Base-by-base conservation (phyloP, 129 eudicot species). In the Lactuca sativa region DNA sequence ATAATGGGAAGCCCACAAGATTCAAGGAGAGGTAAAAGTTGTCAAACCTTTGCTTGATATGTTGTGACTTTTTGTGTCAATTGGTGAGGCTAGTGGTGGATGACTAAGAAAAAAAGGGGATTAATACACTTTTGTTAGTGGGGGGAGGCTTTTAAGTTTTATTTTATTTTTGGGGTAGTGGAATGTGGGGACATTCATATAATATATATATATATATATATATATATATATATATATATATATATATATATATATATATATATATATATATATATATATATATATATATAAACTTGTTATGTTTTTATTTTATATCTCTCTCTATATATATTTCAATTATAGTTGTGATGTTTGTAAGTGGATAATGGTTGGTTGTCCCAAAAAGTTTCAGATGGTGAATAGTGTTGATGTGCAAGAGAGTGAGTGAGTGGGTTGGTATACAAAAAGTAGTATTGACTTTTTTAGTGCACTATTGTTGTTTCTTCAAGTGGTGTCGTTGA, bases 1-100 rank as follows among this genome's bases (percentile, higher is more conserved):
- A 83, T 75, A 81, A 71, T 69, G 73, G 79, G 30, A 78, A 75
- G 64, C 67, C 70, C 61, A 64, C 81, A 79, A 61, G 73, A 78
- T 71, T 85, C 78, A 74, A 81, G 74, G 43, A 74, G 78, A 47
- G 77, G 74, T 38, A 53, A 56, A 74, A 75, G 78, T 75, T 87
- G 95, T 85, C 86, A 79, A 85, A 81, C 78, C 80, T 81, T 72
- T 67, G 75, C 81, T 84, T 80, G 83, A 84, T 86, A 75, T 81
- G 87, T 84, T 71, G 78, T 74, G 77, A 80, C 74, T 78, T 84
- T 77, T 74, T 64, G 77, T 78, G 72, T 71, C 83, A 81, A 81
- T 69, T 80, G 83, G 83, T 81, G 86, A 82, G 78, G 49, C 52
- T 78, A 75, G 90, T 87, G 87, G 90, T 79, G 73, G 78, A 66